Percentiles rank a stretch among this genome's conserved stretches.
Evolutionary conservation across 257 asterid genomes (phyloP).

Genomic region (Nicotiana sylvestris): DNA sequence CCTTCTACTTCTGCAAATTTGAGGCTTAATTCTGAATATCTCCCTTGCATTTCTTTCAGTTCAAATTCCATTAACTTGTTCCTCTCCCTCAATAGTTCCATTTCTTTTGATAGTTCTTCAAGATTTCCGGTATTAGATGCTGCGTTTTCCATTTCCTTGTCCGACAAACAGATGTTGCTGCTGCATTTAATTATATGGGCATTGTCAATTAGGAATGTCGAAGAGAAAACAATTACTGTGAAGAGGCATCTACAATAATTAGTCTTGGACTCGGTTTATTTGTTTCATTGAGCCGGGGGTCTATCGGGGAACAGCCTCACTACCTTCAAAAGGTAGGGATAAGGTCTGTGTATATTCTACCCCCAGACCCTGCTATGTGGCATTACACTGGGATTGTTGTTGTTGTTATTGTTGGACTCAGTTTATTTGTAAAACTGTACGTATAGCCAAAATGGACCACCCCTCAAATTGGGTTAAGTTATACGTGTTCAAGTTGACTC

Average conservation of each 20-base stretch:
- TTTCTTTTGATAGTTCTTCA: constrained; percentile 36
- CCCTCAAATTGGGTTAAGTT: not conserved
- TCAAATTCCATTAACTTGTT: constrained; percentile 67
- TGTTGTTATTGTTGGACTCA: no score
- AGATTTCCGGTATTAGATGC: not conserved
- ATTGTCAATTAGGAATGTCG: not conserved
- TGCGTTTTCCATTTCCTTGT: not conserved
- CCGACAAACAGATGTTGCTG: not conserved
- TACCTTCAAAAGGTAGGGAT: no score
- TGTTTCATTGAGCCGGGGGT: no score
- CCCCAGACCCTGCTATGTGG: no score
- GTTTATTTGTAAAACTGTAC: not conserved
- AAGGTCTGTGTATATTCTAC: no score
- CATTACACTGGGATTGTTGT: no score
- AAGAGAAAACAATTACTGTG: not conserved
- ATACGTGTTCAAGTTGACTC: not conserved
- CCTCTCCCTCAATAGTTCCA: constrained; percentile 49
- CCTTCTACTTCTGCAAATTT: constrained; percentile 99
- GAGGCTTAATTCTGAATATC: constrained; percentile 95
- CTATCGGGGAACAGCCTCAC: no score
- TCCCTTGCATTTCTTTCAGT: constrained; percentile 87
- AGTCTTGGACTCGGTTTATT: not conserved
- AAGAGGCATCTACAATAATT: not conserved
- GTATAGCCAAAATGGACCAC: not conserved
- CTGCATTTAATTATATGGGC: not conserved